Evolutionary conservation across 78 protist genomes (phyloP).

Genomic region (Guillardia theta): DNA sequence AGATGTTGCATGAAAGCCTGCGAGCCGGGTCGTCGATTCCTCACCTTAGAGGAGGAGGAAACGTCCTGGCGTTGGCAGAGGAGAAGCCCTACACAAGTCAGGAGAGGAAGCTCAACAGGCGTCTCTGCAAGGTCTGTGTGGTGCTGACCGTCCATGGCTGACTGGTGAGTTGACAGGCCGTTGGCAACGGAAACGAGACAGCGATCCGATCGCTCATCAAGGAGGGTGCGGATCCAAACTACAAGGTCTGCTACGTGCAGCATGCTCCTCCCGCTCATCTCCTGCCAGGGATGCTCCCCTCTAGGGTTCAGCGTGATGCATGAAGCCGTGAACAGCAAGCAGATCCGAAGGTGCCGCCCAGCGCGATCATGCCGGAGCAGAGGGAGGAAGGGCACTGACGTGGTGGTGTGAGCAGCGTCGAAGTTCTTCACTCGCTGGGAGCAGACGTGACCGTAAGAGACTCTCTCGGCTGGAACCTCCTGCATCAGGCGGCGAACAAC

Average conservation of each 20-base stretch:
- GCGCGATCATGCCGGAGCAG: no score
- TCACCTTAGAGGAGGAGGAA: not conserved
- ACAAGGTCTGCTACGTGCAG: not conserved
- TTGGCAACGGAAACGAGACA: not conserved
- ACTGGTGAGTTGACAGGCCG: no score
- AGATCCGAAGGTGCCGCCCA: not conserved
- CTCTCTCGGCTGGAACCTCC: not conserved
- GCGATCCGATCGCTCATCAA: not conserved
- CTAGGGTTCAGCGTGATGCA: not conserved
- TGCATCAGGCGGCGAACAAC: not conserved
- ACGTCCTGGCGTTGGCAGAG: not conserved
- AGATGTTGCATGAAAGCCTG: no score
- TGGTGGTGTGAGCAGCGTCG: no score
- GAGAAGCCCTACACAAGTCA: not conserved
- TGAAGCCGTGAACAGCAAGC: not conserved
- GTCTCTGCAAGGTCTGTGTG: not conserved
- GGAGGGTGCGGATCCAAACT: not conserved
- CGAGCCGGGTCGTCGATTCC: not conserved
- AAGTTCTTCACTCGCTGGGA: no score
- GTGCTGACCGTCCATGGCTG: no score
- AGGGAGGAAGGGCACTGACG: no score
- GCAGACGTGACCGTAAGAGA: no score
- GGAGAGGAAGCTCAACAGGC: not conserved
- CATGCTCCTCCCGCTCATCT: no score
- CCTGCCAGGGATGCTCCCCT: not conserved